A percentile compares a stretch with the other conserved stretches of the same genome.
Conservation (phyloP, 1,284 basidiomycete species). For the Golubevia sp. region DNA sequence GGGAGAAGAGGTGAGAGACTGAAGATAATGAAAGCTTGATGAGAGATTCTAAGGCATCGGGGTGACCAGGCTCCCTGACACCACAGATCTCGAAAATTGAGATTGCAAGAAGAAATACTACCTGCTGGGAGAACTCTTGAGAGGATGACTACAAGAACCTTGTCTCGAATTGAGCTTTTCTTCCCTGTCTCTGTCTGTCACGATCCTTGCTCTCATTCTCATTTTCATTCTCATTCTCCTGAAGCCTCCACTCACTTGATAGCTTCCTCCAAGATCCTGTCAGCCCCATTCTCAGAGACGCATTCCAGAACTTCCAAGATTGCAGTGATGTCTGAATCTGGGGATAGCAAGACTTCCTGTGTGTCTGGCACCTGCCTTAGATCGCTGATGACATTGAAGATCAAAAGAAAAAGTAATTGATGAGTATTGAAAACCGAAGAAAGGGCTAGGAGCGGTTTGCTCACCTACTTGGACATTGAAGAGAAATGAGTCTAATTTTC, state of each 20-base stretch:
- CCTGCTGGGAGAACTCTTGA: too few relatives aligned
- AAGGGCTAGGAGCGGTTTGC: conserved; percentile 1
- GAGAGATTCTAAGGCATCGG: too few relatives aligned
- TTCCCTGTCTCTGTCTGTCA: too few relatives aligned
- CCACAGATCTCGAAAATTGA: too few relatives aligned
- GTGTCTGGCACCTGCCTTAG: conserved; percentile 93
- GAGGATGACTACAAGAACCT: too few relatives aligned
- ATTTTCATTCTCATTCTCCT: too few relatives aligned
- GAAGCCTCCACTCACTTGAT: conserved; percentile 32
- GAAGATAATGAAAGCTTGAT: not conserved
- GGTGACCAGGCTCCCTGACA: too few relatives aligned
- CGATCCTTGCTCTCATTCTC: too few relatives aligned
- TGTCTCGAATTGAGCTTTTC: too few relatives aligned
- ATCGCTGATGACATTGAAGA: conserved; percentile 68
- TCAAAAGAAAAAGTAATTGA: not conserved
- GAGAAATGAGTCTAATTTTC: not conserved
- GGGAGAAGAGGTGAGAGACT: not conserved
- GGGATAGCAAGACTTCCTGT: conserved; percentile 88
- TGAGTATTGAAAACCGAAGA: not conserved
- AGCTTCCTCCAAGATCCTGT: conserved; percentile 63
- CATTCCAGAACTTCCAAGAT: conserved; percentile 83
- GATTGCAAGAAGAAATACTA: too few relatives aligned
- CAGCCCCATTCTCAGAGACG: conserved; percentile 69
- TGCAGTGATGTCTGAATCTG: conserved; percentile 73
- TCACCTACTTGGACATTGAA: not conserved